Base-by-base conservation (phyloP, 83 land plant species). In the Isoetes engelmannii region DNA sequence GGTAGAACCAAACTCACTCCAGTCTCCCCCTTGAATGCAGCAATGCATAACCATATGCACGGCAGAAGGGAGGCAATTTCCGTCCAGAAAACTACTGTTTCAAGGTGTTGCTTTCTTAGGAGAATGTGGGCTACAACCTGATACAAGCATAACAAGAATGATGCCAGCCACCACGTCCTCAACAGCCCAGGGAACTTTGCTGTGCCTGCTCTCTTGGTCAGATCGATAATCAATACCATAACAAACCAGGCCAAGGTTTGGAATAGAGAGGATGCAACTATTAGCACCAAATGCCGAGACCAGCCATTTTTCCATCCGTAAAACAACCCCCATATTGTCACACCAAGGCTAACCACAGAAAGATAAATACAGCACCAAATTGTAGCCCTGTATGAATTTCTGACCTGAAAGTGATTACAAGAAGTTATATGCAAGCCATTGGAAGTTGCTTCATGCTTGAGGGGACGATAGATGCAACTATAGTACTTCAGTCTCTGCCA, bases 101-200 rank as follows among this genome's bases (percentile, higher is more conserved):
- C 62, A 13, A 65, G 8, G 87, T 87, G 84, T 87, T 85, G 84
- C 0, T 78, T 20, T 48, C 90, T 77, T 48, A 80, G 53, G 58
- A 84, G 53, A 10, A 78, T 48, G 13, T 83, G 85, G 71, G 77
- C 70, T 61, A 71, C 73, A 65, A 61, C 58, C 48, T 20, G 64
- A 5, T 28, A 66, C 4, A 49, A 9, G 8, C 65, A 66, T 17
- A 65, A 48, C 15, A 68, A 4, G 45, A 69, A 75, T 4, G 74
- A 49, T 4, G 68, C 44, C 5, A 75, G 48, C 74, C 74, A 75
- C 78, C 78, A 75, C 4, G 65, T 53, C 43, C 67, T 71, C 5
- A 75, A 13, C 10, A 75, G 28, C 9, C 74, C 48, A 4, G 71
- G 58, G 61, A 21, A 69, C 41, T 60, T 28, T 48, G 48, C 7